Evolutionary conservation across 2,329 filamentous ascomycete genomes (phyloP).

Genomic region (Clathrospora elynae): DNA sequence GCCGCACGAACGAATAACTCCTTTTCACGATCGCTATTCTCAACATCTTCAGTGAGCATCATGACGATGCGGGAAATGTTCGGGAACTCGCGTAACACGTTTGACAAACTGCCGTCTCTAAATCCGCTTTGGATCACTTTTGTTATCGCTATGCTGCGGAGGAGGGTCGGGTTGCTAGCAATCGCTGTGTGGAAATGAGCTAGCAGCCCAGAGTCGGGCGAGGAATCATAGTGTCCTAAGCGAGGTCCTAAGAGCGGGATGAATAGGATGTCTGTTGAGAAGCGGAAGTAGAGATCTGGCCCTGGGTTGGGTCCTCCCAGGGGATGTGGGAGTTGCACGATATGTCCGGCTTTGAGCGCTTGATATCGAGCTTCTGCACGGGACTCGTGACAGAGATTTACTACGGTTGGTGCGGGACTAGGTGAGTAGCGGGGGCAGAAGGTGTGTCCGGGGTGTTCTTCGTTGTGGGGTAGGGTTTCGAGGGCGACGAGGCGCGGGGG

Average conservation of each 20-base stretch:
- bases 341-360: conserved; percentile 18
- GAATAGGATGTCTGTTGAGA: conserved; percentile 26
- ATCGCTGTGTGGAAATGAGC: conserved; percentile 23
- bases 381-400: conserved; percentile 28
- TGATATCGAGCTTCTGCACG: conserved; percentile 26
- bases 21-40: conserved; percentile 8
- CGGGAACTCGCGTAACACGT: conserved; percentile 26
- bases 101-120: conserved; percentile 25
- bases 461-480: conserved; percentile 20
- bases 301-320: not conserved
- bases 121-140: conserved; percentile 21
- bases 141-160: conserved; percentile 23
- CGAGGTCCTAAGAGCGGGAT: conserved; percentile 16
- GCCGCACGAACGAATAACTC: conserved; percentile 23
- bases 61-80: conserved; percentile 24
- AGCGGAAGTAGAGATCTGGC: conserved; percentile 25
- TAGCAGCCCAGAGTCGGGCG: conserved; percentile 25
- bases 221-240: conserved; percentile 27
- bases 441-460: conserved; percentile 10
- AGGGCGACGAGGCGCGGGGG: conserved; percentile 28
- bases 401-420: conserved; percentile 19
- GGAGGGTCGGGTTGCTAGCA: conserved; percentile 9
- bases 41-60: conserved; percentile 18
- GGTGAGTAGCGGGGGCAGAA: conserved; percentile 31
- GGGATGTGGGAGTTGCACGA: conserved; percentile 15